Base-by-base conservation (phyloP, 768 basidiomycete species). In the Fistulinella prunicolor region DNA sequence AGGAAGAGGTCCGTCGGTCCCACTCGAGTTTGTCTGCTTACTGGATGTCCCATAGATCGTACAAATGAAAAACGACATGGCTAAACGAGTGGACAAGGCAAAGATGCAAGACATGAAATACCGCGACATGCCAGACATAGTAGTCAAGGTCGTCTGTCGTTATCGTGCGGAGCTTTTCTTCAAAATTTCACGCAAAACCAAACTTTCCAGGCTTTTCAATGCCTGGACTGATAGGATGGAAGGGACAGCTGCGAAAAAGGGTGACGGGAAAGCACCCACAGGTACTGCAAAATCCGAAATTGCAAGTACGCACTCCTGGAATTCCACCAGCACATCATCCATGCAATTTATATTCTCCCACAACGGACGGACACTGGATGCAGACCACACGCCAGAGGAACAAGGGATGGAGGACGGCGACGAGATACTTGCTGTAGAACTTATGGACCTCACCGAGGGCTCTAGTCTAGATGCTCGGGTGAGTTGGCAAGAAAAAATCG, bases 221-320 rank as follows among this genome's bases (percentile, higher is more conserved):
- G 86, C 89, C 24, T 93, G 90, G 89, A 89, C 88, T 22, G 87
- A 88, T 42, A 77, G 90, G 53, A 94, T 94, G 91, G 89, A 90
- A 63, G 71, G 73, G 53, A 71, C 71, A 9, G 68, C 65, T 19
- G 61, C 76, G 48, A 78, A 78, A 70, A 81, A 77, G 55, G 61
- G 57, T 9, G 67, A 70, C 21, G 65, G 66, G 42, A 67, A 69
- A 55, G 52, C 59, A 20, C 60, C 58, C 6, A 13, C 59, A 45
- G 56, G 54, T 30, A 40, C 55, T 23, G 70, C 70, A n/a, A 81
- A 77, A 63, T 63, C 73, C 38, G 79, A 81, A 46, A 74, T 76
- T 23, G 71, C 74, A 34, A 77, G 67, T 48, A 68, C 75, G 42
- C 70, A 74, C 36, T 68, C 72, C 32, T 67, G 73, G 50, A 71